Evolutionary conservation across 495 filamentous ascomycete genomes (phyloP).

Genomic region (Cercophora samala): DNA sequence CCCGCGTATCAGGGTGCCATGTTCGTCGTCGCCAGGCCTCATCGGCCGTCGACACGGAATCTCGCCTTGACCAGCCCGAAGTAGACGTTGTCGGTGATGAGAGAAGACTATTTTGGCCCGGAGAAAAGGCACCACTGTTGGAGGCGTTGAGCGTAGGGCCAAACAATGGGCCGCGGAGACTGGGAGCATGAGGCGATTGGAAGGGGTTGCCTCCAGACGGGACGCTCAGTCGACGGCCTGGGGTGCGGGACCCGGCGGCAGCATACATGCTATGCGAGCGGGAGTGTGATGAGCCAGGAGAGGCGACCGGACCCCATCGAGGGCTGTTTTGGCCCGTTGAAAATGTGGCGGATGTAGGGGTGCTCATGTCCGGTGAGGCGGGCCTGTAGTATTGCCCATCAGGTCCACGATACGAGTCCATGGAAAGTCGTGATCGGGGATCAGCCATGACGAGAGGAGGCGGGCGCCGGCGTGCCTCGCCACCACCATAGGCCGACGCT

Average conservation of each 20-base stretch:
- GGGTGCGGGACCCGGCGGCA: conserved; percentile 55
- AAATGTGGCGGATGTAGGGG: conserved; percentile 70
- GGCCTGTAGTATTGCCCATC: conserved; percentile 54
- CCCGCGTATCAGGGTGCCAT: conserved; percentile 81
- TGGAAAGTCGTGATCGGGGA: conserved; percentile 55
- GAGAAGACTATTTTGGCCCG: conserved; percentile 50
- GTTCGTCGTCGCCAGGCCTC: conserved; percentile 78
- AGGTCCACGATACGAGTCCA: conserved; percentile 58
- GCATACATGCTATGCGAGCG: conserved; percentile 63
- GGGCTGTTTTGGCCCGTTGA: conserved; percentile 71
- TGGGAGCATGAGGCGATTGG: conserved; percentile 57
- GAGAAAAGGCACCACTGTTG: conserved; percentile 54
- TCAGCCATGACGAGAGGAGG: conserved; percentile 85
- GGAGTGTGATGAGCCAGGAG: conserved; percentile 63
- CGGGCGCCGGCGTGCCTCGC: conserved; percentile 66
- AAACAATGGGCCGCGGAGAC: conserved; percentile 57
- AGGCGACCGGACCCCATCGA: conserved; percentile 62
- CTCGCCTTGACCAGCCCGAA: conserved; percentile 59
- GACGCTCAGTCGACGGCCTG: conserved; percentile 74
- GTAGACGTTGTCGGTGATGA: conserved; percentile 68
- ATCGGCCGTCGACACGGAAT: conserved; percentile 60
- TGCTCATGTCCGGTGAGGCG: conserved; percentile 70
- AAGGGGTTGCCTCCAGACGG: conserved; percentile 74
- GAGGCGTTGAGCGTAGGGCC: conserved; percentile 50
- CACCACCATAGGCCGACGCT: conserved; percentile 61